Base-by-base conservation (phyloP, 1,284 basidiomycete genomes). In the Amylostereum chailletii region DNA sequence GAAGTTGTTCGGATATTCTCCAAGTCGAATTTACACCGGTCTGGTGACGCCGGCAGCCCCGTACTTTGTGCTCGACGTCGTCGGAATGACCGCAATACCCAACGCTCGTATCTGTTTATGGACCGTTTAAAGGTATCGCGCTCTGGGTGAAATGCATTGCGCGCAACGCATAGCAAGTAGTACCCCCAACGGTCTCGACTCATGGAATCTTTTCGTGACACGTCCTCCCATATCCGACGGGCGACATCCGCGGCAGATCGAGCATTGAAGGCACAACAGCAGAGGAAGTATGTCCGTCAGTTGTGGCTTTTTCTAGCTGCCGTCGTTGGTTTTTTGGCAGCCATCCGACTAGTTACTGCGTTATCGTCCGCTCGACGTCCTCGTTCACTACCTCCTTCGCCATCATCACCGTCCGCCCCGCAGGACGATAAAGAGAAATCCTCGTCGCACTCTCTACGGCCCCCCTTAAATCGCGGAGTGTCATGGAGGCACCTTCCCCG, bases 221-320 rank as follows among this genome's bases (percentile, higher is more conserved):
- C 47, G 51, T 45, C 43, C 47, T 45, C 51, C 41, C 41, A 48
- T 50, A 50, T 55, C 37, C 45, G 39, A 34, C 55, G 49, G 50
- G 39, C 50, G 10, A 60, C 60, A n/a, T 57, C 61, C 42, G 41
- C 51, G 9, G 61, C 63, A 9, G 62, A 66, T 53, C 56, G 55
- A 32, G 47, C 43, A 4, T 42, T 64, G 33, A 67, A 65, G 52
- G 61, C 53, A 10, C 29, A 46, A 19, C 58, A 62, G 52, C 62
- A 66, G 51, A 53, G 51, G 46, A 53, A 57, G 46, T 64, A 61
- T 46, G 60, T 66, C 50, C 56, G 57, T 50, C 57, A 67, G 45
- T 53, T 68, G 26, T 68, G 66, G 66, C 51, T 63, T 40, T 60
- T 73, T 55, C 60, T 75, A 36, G 63, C 65, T 7, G 60, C 65